phyloP scores from a whole-genome alignment of 345 rosid genomes.

The Citrus maxima region DNA sequence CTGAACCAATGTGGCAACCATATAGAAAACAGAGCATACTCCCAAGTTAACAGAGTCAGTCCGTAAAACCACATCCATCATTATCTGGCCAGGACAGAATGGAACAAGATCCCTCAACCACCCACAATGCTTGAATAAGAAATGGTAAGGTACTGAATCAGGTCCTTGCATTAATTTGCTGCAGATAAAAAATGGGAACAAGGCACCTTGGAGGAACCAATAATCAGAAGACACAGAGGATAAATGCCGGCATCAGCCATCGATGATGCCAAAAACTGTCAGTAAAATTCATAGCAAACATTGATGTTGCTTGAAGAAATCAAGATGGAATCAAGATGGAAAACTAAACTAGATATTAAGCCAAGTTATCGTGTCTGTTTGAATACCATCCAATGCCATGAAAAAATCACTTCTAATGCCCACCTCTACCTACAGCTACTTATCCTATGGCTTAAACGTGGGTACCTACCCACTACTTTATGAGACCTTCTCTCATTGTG shows the following conservation, averaged over 20 bases:
- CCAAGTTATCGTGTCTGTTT: neutral
- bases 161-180: neutral
- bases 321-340: neutral
- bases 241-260: neutral
- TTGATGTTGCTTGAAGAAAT: neutral
- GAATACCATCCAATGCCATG: neutral
- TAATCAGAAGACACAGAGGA: neutral
- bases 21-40: neutral
- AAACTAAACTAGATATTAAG: neutral
- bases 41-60: neutral
- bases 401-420: neutral
- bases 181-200: neutral
- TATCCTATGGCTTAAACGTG: neutral
- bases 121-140: neutral
- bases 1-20: neutral
- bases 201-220: neutral
- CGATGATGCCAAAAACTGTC: neutral
- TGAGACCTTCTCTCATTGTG: neutral
- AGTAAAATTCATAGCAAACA: neutral
- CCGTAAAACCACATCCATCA: neutral
- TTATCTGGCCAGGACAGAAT: neutral
- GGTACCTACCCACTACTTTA: too few species aligned
- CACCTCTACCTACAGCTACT: neutral
- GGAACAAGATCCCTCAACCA: neutral
- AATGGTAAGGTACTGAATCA: neutral